A percentile compares a stretch with the other conserved stretches of the same genome.
These are phyloP conservation scores for Jackrogersella multiformis DNA, from an alignment of 495 filamentous ascomycete species.

Conservation along the genomic window DNA sequence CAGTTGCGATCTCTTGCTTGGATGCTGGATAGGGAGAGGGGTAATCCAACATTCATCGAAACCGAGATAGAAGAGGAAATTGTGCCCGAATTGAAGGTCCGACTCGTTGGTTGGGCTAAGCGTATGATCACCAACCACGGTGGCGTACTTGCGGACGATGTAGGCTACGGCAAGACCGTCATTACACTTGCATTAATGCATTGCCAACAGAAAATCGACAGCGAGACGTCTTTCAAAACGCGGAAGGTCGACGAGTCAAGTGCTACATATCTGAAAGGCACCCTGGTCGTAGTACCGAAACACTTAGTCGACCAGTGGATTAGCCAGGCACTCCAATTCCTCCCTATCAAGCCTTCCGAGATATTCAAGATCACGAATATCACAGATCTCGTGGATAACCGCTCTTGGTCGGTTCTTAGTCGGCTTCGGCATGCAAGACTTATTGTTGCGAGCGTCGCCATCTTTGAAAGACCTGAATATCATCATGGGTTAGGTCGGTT, in stretches of 20 bases:
- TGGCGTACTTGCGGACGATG: constrained; percentile 78
- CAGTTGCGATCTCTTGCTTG: constrained; percentile 58
- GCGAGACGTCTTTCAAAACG: neutral
- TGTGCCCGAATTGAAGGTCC: constrained; percentile 66
- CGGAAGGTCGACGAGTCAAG: constrained; percentile 8
- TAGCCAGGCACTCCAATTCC: constrained; percentile 68
- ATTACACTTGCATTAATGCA: constrained; percentile 74
- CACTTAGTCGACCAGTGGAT: constrained; percentile 75
- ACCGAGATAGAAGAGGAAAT: constrained; percentile 75
- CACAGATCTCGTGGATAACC: constrained; percentile 44
- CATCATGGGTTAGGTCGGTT: constrained; percentile 51
- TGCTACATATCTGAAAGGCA: constrained; percentile 63
- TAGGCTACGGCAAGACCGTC: constrained; percentile 86
- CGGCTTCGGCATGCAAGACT: constrained; percentile 62
- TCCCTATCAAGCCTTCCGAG: constrained; percentile 43
- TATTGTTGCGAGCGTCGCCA: constrained; percentile 61
- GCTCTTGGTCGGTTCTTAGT: constrained; percentile 37
- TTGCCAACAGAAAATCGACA: constrained; percentile 49
- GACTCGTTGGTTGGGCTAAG: constrained; percentile 67
- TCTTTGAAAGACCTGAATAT: constrained; percentile 54
- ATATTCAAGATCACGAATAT: constrained; percentile 55
- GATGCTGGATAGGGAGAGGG: constrained; percentile 71
- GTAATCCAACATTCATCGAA: constrained; percentile 63
- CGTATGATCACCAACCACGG: constrained; percentile 63
- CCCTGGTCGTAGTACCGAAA: constrained; percentile 72